These are phyloP conservation scores for Blastobotrys capitulatus DNA, from an alignment of 1,139 yeast genomes.

Conservation along the genomic window DNA sequence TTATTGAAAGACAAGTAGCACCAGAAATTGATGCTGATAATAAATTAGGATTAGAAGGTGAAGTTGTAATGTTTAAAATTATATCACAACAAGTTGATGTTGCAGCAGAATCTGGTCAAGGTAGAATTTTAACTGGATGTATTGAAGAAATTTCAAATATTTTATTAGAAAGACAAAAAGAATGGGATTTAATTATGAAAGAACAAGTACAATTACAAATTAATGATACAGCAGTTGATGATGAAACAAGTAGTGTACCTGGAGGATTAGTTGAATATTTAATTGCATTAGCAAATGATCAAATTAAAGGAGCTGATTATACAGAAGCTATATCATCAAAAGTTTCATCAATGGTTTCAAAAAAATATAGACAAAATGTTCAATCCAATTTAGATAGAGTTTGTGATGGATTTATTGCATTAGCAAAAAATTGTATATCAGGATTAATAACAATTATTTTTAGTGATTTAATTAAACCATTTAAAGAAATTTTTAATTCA, in stretches of 20 bases:
- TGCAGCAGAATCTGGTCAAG: constrained; percentile 83
- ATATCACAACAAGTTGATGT: constrained; percentile 89
- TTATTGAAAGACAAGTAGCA: constrained; percentile 56
- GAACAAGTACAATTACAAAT: constrained; percentile 51
- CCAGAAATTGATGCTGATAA: constrained; percentile 70
- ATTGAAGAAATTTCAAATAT: constrained; percentile 66
- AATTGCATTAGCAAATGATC: constrained; percentile 82
- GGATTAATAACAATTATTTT: constrained; percentile 63
- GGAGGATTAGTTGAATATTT: constrained; percentile 80
- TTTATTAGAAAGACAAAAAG: constrained; percentile 53
- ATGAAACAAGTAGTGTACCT: constrained; percentile 51
- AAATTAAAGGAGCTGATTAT: constrained; percentile 76
- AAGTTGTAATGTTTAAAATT: constrained; percentile 75
- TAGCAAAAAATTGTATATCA: constrained; percentile 64
- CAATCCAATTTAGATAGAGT: constrained; percentile 55
- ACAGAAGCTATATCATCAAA: constrained; percentile 68
- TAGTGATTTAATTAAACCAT: constrained; percentile 56
- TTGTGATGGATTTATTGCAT: constrained; percentile 68
- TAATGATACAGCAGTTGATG: constrained; percentile 39
- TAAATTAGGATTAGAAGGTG: constrained; percentile 54
- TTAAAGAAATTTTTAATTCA: constrained; percentile 40
- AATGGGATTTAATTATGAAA: constrained; percentile 53
- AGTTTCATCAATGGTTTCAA: constrained; percentile 61
- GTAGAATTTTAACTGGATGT: constrained; percentile 77
- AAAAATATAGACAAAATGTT: constrained; percentile 54